A percentile compares a stretch with the other conserved stretches of the same genome.
These are phyloP conservation scores for Mortierella sp. DNA, from an alignment of 371 early-diverging fungal species.

Conservation along the genomic window DNA sequence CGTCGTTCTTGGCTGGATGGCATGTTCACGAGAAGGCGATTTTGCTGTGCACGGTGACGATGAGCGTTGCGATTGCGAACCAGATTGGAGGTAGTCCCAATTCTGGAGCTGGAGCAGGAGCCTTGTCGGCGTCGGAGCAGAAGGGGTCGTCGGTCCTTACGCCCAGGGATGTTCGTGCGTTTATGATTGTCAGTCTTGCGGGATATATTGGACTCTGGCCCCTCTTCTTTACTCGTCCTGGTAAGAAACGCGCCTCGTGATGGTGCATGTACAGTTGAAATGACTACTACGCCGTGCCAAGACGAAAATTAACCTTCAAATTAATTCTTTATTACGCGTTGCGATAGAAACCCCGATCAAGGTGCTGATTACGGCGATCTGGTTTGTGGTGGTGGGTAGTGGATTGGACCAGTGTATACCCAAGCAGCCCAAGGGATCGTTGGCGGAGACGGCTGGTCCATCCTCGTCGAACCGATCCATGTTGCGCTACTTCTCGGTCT, in stretches of 20 bases:
- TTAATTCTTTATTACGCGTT: background rate
- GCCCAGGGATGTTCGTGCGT: conserved; percentile 66
- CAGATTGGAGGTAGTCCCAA: conserved; percentile 44
- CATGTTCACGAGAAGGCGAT: conserved; percentile 99
- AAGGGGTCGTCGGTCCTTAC: conserved; percentile 25
- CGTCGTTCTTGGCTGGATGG: conserved; percentile 96
- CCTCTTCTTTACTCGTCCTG: conserved; percentile 82
- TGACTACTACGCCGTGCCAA: too few species aligned
- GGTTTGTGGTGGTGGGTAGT: conserved; percentile 67
- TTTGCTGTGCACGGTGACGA: conserved; percentile 86
- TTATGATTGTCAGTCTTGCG: conserved; percentile 75
- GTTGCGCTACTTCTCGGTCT: conserved; percentile 44
- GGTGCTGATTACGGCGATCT: conserved; percentile 63
- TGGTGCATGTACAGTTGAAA: too few species aligned
- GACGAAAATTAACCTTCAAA: too few species aligned
- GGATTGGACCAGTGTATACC: conserved; percentile 63
- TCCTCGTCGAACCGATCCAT: conserved; percentile 33
- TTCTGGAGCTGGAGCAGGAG: conserved; percentile 39
- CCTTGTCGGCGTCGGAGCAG: conserved; percentile 6
- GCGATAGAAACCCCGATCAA: conserved; percentile 78
- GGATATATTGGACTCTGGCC: conserved; percentile 90
- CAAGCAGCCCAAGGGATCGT: conserved; percentile 48
- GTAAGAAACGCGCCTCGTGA: conserved; percentile 57
- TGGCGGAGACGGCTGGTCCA: conserved; percentile 16
- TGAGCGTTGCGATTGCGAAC: conserved; percentile 63